phyloP scores from a whole-genome alignment of 2,329 filamentous ascomycete species.

The Zelopaecilomyces penicillatus region DNA sequence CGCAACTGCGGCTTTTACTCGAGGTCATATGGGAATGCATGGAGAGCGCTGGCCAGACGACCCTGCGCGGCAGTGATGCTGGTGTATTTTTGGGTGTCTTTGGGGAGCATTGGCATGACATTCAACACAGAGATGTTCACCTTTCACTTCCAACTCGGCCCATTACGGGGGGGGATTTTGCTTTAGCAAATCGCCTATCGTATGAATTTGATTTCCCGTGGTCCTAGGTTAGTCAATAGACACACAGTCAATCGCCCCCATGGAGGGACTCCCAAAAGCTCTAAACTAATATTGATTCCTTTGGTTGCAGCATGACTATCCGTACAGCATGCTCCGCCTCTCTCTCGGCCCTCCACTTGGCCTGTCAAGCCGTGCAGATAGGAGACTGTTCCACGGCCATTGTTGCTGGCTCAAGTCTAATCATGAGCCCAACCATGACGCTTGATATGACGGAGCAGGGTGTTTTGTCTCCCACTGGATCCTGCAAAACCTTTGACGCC shows the following conservation, averaged over 20 bases:
- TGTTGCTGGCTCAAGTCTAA: constrained; percentile 23
- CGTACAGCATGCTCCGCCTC: constrained; percentile 32
- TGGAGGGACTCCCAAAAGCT: too few relatives aligned
- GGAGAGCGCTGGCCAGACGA: constrained; percentile 17
- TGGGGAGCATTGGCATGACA: constrained; percentile 19
- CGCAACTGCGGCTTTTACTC: constrained; percentile 18
- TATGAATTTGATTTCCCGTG: constrained; percentile 24
- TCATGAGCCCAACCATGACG: constrained; percentile 18
- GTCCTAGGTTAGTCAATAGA: constrained; percentile 19
- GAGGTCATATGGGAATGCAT: constrained; percentile 21
- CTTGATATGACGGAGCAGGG: constrained; percentile 24
- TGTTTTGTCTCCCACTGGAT: constrained; percentile 25
- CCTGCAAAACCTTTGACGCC: constrained; percentile 31
- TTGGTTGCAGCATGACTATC: constrained; percentile 17
- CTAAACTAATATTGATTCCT: neutral
- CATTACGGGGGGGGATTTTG: constrained; percentile 16
- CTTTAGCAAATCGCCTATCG: constrained; percentile 22
- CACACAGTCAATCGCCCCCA: neutral
- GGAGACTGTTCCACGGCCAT: constrained; percentile 20
- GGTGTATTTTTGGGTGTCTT: constrained; percentile 22
- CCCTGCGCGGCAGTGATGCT: constrained; percentile 17
- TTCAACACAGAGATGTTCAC: constrained; percentile 14
- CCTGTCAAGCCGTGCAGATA: constrained; percentile 19
- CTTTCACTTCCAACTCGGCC: constrained; percentile 13
- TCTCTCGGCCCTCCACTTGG: constrained; percentile 26